Evolutionary conservation across 2,329 filamentous ascomycete genomes (phyloP).

Genomic region (Xenoacremonium recifei): DNA sequence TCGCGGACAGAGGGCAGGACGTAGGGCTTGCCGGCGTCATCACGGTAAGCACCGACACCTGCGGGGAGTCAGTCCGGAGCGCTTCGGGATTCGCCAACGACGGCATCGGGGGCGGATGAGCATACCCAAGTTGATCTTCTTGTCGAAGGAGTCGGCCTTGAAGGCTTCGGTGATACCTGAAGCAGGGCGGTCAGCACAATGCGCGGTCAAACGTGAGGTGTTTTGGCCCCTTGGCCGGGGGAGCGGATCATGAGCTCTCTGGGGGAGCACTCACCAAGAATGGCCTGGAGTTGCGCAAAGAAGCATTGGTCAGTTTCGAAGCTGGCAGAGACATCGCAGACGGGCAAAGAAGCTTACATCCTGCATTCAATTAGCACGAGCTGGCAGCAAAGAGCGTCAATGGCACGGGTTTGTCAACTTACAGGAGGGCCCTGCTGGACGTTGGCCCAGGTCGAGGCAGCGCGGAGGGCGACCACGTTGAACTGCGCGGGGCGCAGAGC

Average conservation of each 20-base stretch:
- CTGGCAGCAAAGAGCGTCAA: conserved; percentile 10
- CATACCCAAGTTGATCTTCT: conserved; percentile 97
- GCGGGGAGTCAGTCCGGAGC: conserved; percentile 3
- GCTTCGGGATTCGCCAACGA: conserved; percentile 4
- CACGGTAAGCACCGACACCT: conserved; percentile 97
- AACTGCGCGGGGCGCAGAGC: conserved; percentile 39
- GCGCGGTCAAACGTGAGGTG: conserved; percentile 5
- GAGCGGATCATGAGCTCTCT: conserved; percentile 14
- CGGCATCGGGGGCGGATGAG: too few relatives aligned
- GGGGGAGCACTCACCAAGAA: conserved; percentile 65
- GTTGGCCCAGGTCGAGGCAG: conserved; percentile 83
- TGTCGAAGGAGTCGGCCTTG: conserved; percentile 89
- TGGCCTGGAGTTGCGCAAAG: conserved; percentile 54
- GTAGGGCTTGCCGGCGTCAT: conserved; percentile 96
- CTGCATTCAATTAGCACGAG: conserved; percentile 24
- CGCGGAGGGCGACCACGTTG: conserved; percentile 43
- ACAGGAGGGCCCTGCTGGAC: conserved; percentile 94
- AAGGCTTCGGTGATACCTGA: conserved; percentile 97
- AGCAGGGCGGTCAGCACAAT: conserved; percentile 20
- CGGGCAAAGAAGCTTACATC: conserved; percentile 33
- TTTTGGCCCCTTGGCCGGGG: conserved; percentile 10
- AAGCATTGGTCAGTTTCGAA: conserved; percentile 20
- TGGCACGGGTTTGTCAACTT: conserved; percentile 41
- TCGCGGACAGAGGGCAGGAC: conserved; percentile 90
- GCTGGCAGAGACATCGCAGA: conserved; percentile 12